Percentiles rank a stretch among this genome's conserved stretches.
phyloP scores from a whole-genome alignment of 768 basidiomycete genomes.

The Mycena galericulata region DNA sequence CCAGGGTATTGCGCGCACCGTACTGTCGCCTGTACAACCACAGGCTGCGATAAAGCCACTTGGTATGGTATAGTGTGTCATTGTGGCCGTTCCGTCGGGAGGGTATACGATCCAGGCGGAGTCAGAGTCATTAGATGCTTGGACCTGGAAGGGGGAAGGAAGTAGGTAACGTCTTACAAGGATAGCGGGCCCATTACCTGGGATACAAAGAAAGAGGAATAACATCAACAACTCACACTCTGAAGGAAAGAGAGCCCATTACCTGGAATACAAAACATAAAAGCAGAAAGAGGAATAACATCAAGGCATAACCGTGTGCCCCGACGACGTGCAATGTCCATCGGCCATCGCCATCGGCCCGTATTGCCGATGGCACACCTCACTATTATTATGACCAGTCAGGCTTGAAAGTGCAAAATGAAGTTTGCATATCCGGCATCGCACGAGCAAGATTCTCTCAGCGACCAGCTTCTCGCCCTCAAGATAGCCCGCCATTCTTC shows the following conservation, averaged over 20 bases:
- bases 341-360: too few relatives aligned
- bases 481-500: constrained; percentile 88
- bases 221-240: too few relatives aligned
- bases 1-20: constrained; percentile 41
- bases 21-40: constrained; percentile 78
- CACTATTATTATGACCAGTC: neutral
- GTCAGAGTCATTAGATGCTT: too few relatives aligned
- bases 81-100: constrained; percentile 71
- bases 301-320: constrained; percentile 28
- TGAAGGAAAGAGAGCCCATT: too few relatives aligned
- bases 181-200: too few relatives aligned
- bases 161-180: too few relatives aligned
- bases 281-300: constrained; percentile 32
- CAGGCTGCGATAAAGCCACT: constrained; percentile 75
- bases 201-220: too few relatives aligned
- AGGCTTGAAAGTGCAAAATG: constrained; percentile 61
- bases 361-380: too few relatives aligned
- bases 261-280: constrained; percentile 18
- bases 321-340: too few relatives aligned
- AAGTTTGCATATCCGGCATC: constrained; percentile 77
- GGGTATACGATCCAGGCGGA: constrained; percentile 75
- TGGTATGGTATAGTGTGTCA: constrained; percentile 80
- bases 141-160: too few relatives aligned
- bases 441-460: constrained; percentile 61
- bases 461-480: constrained; percentile 64